phyloP scores from a whole-genome alignment of 805 yeast species.

The Metschnikowia proteae region DNA sequence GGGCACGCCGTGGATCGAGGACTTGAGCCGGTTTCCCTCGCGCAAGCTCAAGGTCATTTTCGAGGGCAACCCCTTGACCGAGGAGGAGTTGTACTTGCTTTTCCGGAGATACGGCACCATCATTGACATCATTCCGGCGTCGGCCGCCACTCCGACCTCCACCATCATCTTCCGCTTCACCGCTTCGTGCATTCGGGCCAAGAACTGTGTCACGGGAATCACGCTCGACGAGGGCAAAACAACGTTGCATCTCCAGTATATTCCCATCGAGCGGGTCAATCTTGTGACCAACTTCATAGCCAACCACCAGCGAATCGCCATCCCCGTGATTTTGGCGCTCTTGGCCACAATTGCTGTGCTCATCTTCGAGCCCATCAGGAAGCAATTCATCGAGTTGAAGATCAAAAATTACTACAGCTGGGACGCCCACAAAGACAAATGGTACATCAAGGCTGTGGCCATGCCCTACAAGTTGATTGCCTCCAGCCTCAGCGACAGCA shows the following conservation, averaged over 20 bases:
- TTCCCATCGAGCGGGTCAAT: constrained; percentile 51
- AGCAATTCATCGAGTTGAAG: constrained; percentile 69
- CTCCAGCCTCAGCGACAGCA: constrained; percentile 29
- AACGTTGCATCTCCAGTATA: constrained; percentile 67
- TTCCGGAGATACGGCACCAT: constrained; percentile 88
- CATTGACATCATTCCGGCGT: constrained; percentile 61
- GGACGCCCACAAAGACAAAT: constrained; percentile 40
- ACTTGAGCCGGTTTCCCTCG: constrained; percentile 73
- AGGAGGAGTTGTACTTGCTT: constrained; percentile 75
- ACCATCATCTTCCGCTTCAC: constrained; percentile 51
- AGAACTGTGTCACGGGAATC: constrained; percentile 86
- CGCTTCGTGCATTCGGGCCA: constrained; percentile 77
- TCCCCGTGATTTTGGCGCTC: constrained; percentile 76
- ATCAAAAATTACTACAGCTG: constrained; percentile 59
- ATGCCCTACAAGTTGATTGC: constrained; percentile 26
- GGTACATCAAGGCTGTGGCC: constrained; percentile 24
- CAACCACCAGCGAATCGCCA: constrained; percentile 76
- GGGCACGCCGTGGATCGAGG: constrained; percentile 97
- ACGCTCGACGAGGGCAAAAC: constrained; percentile 53
- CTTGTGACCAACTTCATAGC: constrained; percentile 54
- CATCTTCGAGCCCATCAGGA: constrained; percentile 90
- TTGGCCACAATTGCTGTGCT: constrained; percentile 78
- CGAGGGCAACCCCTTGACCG: constrained; percentile 72
- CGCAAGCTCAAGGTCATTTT: constrained; percentile 59
- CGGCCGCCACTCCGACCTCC: constrained; percentile 46